These are phyloP conservation scores for Reticulascus tulasneorum DNA, from an alignment of 2,329 filamentous ascomycete genomes.

Conservation along the genomic window DNA sequence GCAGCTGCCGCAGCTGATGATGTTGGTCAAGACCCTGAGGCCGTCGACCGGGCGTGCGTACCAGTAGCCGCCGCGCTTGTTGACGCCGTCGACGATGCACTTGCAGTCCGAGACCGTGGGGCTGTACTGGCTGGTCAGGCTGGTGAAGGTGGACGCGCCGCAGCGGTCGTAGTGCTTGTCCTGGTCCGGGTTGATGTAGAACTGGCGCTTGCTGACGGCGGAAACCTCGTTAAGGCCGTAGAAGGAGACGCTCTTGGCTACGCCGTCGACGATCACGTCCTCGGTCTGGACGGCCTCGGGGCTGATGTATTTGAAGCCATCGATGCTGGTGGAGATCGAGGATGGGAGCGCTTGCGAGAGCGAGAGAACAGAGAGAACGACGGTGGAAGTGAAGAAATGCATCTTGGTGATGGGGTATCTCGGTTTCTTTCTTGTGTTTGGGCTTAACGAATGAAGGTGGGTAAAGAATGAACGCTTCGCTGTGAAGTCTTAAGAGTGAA, in stretches of 20 bases:
- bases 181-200: slow-evolving; percentile 2
- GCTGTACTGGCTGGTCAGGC: slow-evolving; percentile 5
- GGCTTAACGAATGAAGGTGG: too few species aligned
- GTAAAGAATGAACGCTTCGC: too few species aligned
- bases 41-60: slow-evolving; percentile 7
- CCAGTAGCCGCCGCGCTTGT: slow-evolving; percentile 5
- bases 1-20: slow-evolving; percentile 8
- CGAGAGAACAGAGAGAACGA: background rate
- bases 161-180: slow-evolving; percentile 6
- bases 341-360: background rate
- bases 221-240: background rate
- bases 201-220: background rate
- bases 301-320: background rate
- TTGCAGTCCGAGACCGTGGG: slow-evolving; percentile 5
- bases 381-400: background rate
- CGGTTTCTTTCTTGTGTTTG: too few species aligned
- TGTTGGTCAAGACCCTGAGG: slow-evolving; percentile 1
- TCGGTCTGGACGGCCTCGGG: background rate
- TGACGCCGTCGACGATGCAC: slow-evolving; percentile 7
- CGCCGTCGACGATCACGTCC: slow-evolving; percentile 1
- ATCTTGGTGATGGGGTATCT: too few species aligned
- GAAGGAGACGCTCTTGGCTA: background rate
- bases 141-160: slow-evolving; percentile 4
- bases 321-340: background rate
- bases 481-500: too few species aligned